Evolutionary conservation across 192 early-diverging fungal species (phyloP), one percentile per base, ranked within the genome.

Genomic region (Dissophora ornata): DNA sequence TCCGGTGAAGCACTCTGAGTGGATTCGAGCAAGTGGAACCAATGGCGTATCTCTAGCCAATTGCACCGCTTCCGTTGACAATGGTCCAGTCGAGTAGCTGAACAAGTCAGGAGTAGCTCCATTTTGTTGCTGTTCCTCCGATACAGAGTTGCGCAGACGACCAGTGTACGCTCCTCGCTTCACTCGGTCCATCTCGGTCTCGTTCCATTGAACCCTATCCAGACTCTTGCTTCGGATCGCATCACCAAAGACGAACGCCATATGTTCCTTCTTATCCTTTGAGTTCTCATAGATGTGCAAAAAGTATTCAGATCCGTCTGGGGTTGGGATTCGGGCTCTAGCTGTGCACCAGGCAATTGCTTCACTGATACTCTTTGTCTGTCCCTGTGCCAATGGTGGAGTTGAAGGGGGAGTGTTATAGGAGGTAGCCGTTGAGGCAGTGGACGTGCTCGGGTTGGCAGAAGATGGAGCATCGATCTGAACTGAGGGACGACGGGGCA

Each of bases 1-100:
- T 46, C 97, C 96, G 0, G 97, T 99, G 62, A 96, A 97, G 70
- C 97, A 99, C 69, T 94, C 96, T 0, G 96, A 97, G 71, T 99
- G 97, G 45, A 99, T 96, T 22, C 97, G 89, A 12, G 91, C 92
- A 40, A 99, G 69, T 24, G 96, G 94, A 0, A 85, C 52, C 22
- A 56, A 45, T 3, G 58, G 16, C 11, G 45, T n/a, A 62, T 73
- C 33, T 71, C 13, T 38, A 13, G 69, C 1, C 12, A 41, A 19
- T 18, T 21, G 24, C 16, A 38, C 19, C 10, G 6, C 22, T 16
- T 30, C 22, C 3, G 42, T 22, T 13, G 41, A 40, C n/a, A n/a
- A n/a, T n/a, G n/a, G n/a, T 4, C 3, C 54, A 11, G 54, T 41
- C 16, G 51, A 50, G 24, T 26, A 28, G 49, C 25, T 41, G n/a